Conservation (phyloP, 306 rosid species). For the Sphenostylis stenocarpa region DNA sequence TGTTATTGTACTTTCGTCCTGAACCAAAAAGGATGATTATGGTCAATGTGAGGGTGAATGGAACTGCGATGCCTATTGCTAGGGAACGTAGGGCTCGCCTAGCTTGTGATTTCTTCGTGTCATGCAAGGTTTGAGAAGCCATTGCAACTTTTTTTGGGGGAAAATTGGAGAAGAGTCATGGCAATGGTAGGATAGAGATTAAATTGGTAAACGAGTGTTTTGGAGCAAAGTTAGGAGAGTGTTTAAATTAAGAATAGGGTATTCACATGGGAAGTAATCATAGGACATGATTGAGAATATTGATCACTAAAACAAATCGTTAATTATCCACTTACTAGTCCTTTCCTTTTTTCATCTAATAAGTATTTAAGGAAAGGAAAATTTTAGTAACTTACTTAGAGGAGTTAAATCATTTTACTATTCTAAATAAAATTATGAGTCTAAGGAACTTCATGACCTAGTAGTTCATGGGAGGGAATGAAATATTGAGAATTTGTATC, state of each 20-base stretch:
- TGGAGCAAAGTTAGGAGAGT: conserved; percentile 47
- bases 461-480: no score
- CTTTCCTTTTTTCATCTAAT: background rate
- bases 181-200: conserved; percentile 5
- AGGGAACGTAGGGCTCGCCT: conserved; percentile 55
- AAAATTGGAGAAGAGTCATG: background rate
- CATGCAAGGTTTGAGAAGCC: conserved; percentile 32
- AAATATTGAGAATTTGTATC: no score
- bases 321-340: background rate
- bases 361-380: background rate
- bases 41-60: conserved; percentile 37
- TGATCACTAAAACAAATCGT: background rate
- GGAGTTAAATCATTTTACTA: no score
- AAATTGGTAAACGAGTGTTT: conserved; percentile 34
- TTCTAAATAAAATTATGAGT: no score
- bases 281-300: background rate
- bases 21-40: conserved; percentile 52
- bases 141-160: background rate
- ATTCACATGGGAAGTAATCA: background rate
- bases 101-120: conserved; percentile 43
- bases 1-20: conserved; percentile 34
- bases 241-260: conserved; percentile 13
- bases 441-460: no score
- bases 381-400: background rate
- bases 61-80: conserved; percentile 48